Base-by-base conservation (phyloP, 805 yeast genomes). In the Isabelozyma gotoi region DNA sequence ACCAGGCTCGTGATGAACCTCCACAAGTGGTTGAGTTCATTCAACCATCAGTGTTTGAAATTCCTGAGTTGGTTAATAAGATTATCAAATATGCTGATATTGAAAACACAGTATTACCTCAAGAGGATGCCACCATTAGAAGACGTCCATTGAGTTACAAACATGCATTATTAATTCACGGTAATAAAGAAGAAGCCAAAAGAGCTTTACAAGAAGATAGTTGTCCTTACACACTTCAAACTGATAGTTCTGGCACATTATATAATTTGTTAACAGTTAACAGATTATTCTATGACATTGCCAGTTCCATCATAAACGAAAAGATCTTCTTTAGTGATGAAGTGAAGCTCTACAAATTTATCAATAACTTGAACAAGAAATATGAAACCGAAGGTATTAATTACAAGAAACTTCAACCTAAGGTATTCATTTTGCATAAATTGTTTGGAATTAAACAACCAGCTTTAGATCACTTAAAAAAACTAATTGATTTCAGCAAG, bases 31-130 rank as follows among this genome's bases (percentile, higher is more conserved):
- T n/a, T n/a, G n/a, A n/a, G n/a, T n/a, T n/a, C n/a, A n/a, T n/a
- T n/a, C 17, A 11, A 33, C 17, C 16, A n/a, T 19, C 39, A 12
- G 12, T 19, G 34, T 85, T 89, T 55, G 70, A 73, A 40, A 81
- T 85, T 29, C 96, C 96, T 0, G 97, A 89, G 60, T 83, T 89
- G 41, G 68, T 89, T 12, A 62, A 71, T 47, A 71, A 73, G 42
- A 85, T 89, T 10, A 62, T 88, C 17, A 65, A 69, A 19, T 80
- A 71, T 56, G 84, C 85, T n/a, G 89, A 85, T 44, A 62, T 67
- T 19, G 78, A 74, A 46, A 57, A 55, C 43, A 68, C 75, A 1
- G 58, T 63, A 7, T 68, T 82, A n/a, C 92, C 92, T 2, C 76
- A 71, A 36, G 92, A 87, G 54, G 59, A 63, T 12, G 59, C 80